Conservation (phyloP, 2,329 filamentous ascomycete species). For the Aotearoamyces nothofagi region DNA sequence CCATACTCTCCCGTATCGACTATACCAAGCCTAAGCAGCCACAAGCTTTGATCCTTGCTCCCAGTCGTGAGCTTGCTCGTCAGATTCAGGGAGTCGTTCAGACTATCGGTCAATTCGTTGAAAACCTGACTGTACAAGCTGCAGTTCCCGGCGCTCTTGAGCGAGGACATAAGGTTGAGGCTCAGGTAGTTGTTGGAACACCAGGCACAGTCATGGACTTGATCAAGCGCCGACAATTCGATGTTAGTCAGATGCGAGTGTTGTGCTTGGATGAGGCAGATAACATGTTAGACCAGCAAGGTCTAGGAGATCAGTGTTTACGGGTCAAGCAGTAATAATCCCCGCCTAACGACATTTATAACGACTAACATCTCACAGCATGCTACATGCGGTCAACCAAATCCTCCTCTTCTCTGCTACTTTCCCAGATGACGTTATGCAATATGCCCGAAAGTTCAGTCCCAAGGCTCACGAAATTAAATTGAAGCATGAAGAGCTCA, state of each 20-base stretch:
- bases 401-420: constrained; percentile 93
- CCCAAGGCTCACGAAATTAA: constrained; percentile 78
- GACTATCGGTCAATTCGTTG: constrained; percentile 72
- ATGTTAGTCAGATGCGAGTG: constrained; percentile 57
- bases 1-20: constrained; percentile 78
- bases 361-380: constrained; percentile 26
- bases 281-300: constrained; percentile 96
- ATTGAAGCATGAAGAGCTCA: constrained; percentile 79
- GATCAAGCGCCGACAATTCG: constrained; percentile 61
- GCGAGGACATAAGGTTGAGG: constrained; percentile 52
- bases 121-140: constrained; percentile 59
- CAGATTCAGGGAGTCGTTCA: constrained; percentile 82
- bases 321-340: constrained; percentile 66
- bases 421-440: constrained; percentile 72
- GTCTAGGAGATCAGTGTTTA: constrained; percentile 86
- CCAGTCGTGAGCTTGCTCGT: constrained; percentile 84
- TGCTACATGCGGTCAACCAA: constrained; percentile 63
- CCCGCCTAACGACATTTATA: not conserved
- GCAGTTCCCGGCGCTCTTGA: constrained; percentile 68
- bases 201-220: constrained; percentile 87
- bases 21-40: constrained; percentile 50
- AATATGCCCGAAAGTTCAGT: constrained; percentile 72
- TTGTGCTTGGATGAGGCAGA: constrained; percentile 94
- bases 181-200: constrained; percentile 79
- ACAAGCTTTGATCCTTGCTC: constrained; percentile 79